Base-by-base conservation (phyloP, 169 alveolate species). In the Plasmodium chabaudi region DNA sequence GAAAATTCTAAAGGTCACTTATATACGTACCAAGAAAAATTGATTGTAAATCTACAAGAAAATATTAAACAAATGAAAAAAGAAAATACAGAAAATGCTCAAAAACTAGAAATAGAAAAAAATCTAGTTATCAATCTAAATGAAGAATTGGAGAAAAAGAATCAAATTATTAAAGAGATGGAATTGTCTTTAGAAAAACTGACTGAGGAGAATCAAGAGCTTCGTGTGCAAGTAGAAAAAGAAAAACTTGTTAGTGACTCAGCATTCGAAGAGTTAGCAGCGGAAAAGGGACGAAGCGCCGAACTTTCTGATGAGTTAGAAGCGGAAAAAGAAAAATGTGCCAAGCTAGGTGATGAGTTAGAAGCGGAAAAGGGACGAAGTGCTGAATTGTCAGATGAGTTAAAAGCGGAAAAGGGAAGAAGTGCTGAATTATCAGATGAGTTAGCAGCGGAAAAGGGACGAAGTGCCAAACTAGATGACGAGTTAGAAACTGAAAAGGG, bases 161-260 rank as follows among this genome's bases (percentile, higher is more conserved):
- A 10, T n/a, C 19, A 27, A 53, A 64, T 19, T 13, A 19, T 19
- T 21, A 39, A 64, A 64, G 42, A 64, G 34, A 64, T 19, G 55
- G 17, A 64, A 64, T n/a, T 19, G 27, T 6, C 25, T 5, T 73
- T 73, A 51, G 88, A 75, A 77, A 91, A 59, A 86, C 56, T 59
- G 75, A 91, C 60, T 21, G 44, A 17, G 68, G 77, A 23, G 10
- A 44, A 44, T 46, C 46, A 68, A 1, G 75, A 68, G 2, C 4
- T 68, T n/a, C 7, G 5, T 44, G 7, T 15, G 13, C 25, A 68
- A 46, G 13, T 74, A 89, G 67, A 89, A 79, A 44, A 77, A 21
- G 57, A 55, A 72, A 39, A 87, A 70, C 39, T 59, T 64, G 13
- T n/a, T 13, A 55, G 23, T 34, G 63, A 42, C 17, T 46, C 55